Percentiles rank a stretch among this genome's conserved stretches.
phyloP scores from a whole-genome alignment of 306 rosid species.

The Fagus crenata region DNA sequence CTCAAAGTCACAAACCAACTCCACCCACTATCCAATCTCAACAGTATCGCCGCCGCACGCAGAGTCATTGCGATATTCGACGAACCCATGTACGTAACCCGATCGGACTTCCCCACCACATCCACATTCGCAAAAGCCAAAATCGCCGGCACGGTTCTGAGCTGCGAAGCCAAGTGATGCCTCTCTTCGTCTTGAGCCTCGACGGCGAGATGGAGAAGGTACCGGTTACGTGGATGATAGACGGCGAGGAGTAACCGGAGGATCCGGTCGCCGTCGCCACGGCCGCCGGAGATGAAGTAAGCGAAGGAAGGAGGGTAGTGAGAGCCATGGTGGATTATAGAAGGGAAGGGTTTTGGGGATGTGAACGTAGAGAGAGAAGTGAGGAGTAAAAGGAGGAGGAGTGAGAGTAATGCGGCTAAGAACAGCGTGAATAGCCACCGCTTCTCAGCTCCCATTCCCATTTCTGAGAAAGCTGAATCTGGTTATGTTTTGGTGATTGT shows the following conservation, averaged over 20 bases:
- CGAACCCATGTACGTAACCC: conserved; percentile 74
- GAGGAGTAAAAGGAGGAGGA: conserved; percentile 55
- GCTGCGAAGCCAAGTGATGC: conserved; percentile 33
- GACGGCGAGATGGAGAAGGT: conserved; percentile 67
- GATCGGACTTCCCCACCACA: conserved; percentile 82
- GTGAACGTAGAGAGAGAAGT: conserved; percentile 73
- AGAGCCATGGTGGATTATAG: conserved; percentile 64
- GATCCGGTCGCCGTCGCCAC: conserved; percentile 72
- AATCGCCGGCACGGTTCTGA: conserved; percentile 66
- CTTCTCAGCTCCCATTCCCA: conserved; percentile 76
- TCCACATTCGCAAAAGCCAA: conserved; percentile 84
- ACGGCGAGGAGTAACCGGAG: conserved; percentile 79
- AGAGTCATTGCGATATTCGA: conserved; percentile 65
- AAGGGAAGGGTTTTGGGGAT: conserved; percentile 61
- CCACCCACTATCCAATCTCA: conserved; percentile 80
- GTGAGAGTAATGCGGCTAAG: conserved; percentile 59
- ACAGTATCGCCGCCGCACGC: conserved; percentile 82
- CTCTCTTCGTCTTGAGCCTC: conserved; percentile 76
- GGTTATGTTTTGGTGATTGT: conserved; percentile 18
- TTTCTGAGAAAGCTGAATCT: background rate
- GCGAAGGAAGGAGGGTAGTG: conserved; percentile 86
- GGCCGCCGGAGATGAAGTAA: conserved; percentile 72
- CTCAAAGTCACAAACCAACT: conserved; percentile 86
- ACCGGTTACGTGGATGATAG: conserved; percentile 85
- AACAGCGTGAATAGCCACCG: conserved; percentile 83